Conservation (phyloP, 805 yeast genomes). For the Komagataella pseudopastoris region DNA sequence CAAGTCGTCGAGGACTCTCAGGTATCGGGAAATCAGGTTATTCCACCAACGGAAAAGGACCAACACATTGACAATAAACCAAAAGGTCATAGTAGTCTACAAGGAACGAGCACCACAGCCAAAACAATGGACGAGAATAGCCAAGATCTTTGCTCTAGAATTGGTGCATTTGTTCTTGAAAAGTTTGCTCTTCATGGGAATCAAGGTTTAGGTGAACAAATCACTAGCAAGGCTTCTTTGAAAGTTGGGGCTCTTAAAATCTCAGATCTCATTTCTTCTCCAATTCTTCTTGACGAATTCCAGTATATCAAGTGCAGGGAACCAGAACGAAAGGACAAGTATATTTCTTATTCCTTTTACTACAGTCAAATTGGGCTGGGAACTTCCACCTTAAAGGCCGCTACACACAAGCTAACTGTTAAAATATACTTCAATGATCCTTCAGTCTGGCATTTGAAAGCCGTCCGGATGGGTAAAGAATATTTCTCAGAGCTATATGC, state of each 20-base stretch:
- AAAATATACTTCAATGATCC: neutral
- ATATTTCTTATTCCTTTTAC: neutral
- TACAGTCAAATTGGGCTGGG: neutral
- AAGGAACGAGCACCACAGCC: neutral
- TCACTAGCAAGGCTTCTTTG: neutral
- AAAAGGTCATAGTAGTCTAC: neutral
- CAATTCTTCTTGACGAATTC: neutral
- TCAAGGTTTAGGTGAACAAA: neutral
- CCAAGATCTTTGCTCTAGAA: neutral
- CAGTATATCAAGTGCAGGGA: neutral
- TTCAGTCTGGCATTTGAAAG: neutral
- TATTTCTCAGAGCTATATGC: neutral
- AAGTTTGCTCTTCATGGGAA: neutral
- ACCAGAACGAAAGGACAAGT: neutral
- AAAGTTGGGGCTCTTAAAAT: neutral
- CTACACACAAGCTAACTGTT: neutral
- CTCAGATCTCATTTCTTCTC: neutral
- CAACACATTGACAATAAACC: neutral
- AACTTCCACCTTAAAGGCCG: neutral
- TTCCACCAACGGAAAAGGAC: neutral
- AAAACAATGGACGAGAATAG: neutral
- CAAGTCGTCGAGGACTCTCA: neutral
- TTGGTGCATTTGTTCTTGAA: neutral
- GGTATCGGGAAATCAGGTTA: neutral
- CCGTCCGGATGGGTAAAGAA: neutral